Evolutionary conservation across 768 basidiomycete species (phyloP).

Genomic region (Phaeolepiota aurea): DNA sequence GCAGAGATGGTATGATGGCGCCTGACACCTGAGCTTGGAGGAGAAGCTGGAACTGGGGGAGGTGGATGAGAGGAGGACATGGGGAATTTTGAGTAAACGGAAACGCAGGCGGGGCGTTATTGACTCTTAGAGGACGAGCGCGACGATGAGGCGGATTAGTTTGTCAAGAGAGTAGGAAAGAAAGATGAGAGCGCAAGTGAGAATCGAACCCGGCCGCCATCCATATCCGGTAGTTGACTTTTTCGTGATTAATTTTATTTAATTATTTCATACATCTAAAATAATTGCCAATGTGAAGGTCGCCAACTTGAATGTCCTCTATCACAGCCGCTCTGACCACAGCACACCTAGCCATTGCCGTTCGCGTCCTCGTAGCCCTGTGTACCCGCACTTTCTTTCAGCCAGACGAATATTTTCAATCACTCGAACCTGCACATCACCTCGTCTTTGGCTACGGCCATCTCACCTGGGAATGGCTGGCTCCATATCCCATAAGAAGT

Average conservation of each 20-base stretch:
- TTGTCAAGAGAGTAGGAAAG: background rate
- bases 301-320: too few relatives aligned
- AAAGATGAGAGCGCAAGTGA: background rate
- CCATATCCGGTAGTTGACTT: background rate
- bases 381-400: conserved; percentile 85
- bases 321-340: too few relatives aligned
- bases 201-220: background rate
- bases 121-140: too few relatives aligned
- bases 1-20: conserved; percentile 81
- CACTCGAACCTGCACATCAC: conserved; percentile 86
- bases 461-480: conserved; percentile 94
- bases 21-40: conserved; percentile 47
- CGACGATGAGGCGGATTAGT: background rate
- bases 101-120: too few relatives aligned
- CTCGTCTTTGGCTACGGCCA: conserved; percentile 88
- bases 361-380: conserved; percentile 58
- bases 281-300: too few relatives aligned
- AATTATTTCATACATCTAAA: too few relatives aligned
- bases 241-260: conserved; percentile 1
- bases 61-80: conserved; percentile 32
- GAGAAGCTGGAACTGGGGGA: conserved; percentile 29
- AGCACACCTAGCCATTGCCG: conserved; percentile 26
- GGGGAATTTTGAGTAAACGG: too few relatives aligned
- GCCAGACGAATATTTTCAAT: conserved; percentile 95
- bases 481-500: conserved; percentile 63